phyloP scores from a whole-genome alignment of 805 yeast genomes.

The Nakazawaea sp. region DNA sequence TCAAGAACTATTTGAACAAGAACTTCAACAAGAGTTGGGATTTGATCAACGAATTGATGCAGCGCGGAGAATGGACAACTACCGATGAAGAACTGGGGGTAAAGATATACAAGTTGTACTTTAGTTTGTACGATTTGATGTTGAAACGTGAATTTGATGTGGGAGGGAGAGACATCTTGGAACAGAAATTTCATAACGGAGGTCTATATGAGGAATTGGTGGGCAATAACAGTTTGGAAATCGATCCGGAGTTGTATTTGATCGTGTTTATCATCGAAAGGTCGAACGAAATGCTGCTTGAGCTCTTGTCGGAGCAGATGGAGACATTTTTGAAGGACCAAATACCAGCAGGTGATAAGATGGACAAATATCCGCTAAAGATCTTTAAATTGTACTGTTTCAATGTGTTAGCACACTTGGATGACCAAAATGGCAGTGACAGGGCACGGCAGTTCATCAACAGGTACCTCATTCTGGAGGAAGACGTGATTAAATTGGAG shows the following conservation, averaged over 20 bases:
- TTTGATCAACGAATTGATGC: constrained; percentile 16
- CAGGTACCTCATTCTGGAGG: constrained; percentile 2
- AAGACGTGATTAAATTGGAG: constrained; percentile 1
- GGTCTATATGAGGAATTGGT: constrained; percentile 15
- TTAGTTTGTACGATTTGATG: constrained; percentile 22
- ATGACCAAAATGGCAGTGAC: neutral
- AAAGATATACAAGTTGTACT: constrained; percentile 20
- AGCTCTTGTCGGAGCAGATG: constrained; percentile 17
- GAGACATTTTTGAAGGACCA: constrained; percentile 2
- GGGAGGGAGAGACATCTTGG: neutral
- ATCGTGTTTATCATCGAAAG: constrained; percentile 24
- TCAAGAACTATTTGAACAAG: constrained; percentile 31
- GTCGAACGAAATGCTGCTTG: constrained; percentile 19
- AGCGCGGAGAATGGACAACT: constrained; percentile 11
- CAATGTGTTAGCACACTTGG: neutral
- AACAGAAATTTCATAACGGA: constrained; percentile 17
- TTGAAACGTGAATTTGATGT: constrained; percentile 16
- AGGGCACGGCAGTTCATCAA: neutral
- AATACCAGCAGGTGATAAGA: neutral
- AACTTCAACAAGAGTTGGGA: constrained; percentile 22
- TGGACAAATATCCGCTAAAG: neutral
- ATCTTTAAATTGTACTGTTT: neutral
- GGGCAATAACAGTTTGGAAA: constrained; percentile 7
- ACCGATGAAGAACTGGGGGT: constrained; percentile 7
- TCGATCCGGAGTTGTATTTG: constrained; percentile 19